A percentile compares a stretch with the other conserved stretches of the same genome.
Evolutionary conservation across 371 early-diverging fungal genomes (phyloP).

Genomic region (Mucor mucedo): DNA sequence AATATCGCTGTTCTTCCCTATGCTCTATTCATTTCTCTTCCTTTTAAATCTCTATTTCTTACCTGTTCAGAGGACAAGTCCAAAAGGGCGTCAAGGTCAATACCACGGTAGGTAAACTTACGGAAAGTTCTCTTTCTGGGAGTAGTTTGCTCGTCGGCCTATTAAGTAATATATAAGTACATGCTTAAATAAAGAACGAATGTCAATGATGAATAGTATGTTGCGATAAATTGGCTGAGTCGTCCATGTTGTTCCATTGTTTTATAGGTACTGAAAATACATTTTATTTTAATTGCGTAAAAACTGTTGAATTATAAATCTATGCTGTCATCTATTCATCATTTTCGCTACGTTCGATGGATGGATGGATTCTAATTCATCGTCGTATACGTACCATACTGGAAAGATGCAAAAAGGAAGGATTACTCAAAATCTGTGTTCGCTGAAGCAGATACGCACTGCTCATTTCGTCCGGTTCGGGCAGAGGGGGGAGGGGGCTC

Average conservation of each 20-base stretch:
- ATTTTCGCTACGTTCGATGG: constrained; percentile 7
- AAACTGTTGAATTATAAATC: neutral
- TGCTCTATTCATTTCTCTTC: too few relatives aligned
- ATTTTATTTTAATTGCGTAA: neutral
- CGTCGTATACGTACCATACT: constrained; percentile 17
- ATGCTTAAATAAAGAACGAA: neutral
- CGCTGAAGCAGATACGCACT: constrained; percentile 8
- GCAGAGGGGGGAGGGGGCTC: neutral
- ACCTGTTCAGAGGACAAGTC: constrained; percentile 89
- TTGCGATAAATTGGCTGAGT: neutral
- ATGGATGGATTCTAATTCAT: constrained; percentile 11
- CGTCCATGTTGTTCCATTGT: too few relatives aligned
- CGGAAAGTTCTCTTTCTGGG: constrained; percentile 95
- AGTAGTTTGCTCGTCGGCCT: constrained; percentile 56
- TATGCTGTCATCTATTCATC: constrained; percentile 1
- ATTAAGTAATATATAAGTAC: constrained; percentile 9
- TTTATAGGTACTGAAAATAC: too few relatives aligned
- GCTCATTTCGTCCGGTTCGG: constrained; percentile 14
- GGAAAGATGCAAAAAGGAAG: constrained; percentile 23
- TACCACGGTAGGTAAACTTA: constrained; percentile 97
- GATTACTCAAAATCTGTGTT: constrained; percentile 11
- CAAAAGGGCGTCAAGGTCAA: constrained; percentile 87
- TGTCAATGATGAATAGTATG: neutral
- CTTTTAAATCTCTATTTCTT: neutral
- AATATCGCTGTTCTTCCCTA: neutral